phyloP scores from a whole-genome alignment of 257 asterid species.

The Solanum chaucha region DNA sequence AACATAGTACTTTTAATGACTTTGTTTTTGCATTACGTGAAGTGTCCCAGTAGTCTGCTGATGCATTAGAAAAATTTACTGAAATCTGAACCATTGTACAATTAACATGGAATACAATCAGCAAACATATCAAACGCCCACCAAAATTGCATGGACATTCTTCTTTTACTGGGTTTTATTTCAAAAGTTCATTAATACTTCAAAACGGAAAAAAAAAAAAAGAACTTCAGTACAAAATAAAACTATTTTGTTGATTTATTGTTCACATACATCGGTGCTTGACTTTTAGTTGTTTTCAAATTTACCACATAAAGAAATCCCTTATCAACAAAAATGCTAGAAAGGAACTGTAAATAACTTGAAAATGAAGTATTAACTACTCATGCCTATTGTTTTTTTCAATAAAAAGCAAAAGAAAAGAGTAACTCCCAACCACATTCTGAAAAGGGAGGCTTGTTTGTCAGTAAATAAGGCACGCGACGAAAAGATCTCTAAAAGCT shows the following conservation, averaged over 20 bases:
- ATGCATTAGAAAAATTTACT: background rate
- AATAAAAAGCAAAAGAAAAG: background rate
- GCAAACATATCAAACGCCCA: background rate
- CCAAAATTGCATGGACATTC: background rate
- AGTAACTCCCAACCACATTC: background rate
- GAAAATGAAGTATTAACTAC: background rate
- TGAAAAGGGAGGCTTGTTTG: background rate
- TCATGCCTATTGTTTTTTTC: background rate
- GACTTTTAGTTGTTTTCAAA: background rate
- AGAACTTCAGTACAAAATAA: background rate
- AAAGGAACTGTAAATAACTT: background rate
- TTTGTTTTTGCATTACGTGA: background rate
- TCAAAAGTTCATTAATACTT: background rate
- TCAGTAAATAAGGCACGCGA: too few species aligned
- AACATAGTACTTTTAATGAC: background rate
- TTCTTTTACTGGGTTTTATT: background rate
- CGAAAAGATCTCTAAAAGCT: background rate
- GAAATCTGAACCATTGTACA: background rate
- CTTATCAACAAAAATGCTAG: background rate
- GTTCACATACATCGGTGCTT: background rate
- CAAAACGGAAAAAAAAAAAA: background rate
- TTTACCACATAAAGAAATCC: background rate
- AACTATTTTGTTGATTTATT: background rate
- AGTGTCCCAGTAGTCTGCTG: background rate
- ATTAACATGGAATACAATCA: background rate